phyloP scores from a whole-genome alignment of 148 eudicot species.

The Heliosperma pusillum region DNA sequence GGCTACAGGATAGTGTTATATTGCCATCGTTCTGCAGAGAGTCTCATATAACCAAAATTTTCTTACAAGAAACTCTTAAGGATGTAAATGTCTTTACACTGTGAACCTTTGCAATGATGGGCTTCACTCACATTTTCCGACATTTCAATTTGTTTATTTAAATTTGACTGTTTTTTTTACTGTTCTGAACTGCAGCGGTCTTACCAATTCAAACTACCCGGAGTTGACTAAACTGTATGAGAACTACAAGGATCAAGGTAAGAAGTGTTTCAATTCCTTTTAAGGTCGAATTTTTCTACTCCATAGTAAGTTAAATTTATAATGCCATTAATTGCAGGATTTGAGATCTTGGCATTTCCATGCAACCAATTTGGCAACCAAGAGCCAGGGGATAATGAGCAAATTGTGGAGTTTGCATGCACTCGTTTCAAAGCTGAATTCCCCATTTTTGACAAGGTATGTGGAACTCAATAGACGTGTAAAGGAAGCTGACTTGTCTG shows the following conservation, averaged over 20 bases:
- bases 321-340: constrained; percentile 22
- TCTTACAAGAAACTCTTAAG: no score
- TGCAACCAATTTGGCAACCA: constrained; percentile 51
- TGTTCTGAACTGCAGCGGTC: constrained; percentile 45
- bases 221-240: constrained; percentile 62
- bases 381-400: constrained; percentile 52
- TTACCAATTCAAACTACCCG: constrained; percentile 77
- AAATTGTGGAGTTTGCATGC: constrained; percentile 54
- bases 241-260: constrained; percentile 75
- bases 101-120: no score
- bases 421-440: constrained; percentile 58
- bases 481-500: no score
- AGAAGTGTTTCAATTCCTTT: neutral
- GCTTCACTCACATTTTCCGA: neutral
- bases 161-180: neutral
- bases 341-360: constrained; percentile 52
- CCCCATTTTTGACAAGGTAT: constrained; percentile 52
- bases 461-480: no score
- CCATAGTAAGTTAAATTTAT: neutral
- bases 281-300: neutral
- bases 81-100: no score
- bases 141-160: neutral
- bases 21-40: no score
- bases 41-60: no score
- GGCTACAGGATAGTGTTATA: no score